Evolutionary conservation across 1,284 basidiomycete species (phyloP).

Genomic region (Naganishia sp.): DNA sequence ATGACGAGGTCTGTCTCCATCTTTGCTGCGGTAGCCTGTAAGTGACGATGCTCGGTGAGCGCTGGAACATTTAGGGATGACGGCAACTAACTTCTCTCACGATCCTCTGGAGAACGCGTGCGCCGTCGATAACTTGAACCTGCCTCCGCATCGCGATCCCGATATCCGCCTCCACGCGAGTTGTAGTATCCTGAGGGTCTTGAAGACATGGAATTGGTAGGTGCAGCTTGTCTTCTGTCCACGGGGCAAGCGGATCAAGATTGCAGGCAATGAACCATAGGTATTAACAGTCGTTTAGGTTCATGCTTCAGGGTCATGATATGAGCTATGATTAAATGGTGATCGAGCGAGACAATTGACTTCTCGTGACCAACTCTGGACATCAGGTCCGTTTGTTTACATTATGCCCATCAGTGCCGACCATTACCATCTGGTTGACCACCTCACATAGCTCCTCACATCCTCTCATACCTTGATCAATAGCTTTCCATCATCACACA

Average conservation of each 20-base stretch:
- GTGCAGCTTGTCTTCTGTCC: not conserved
- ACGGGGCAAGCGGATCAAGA: not conserved
- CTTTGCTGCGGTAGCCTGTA: slow-evolving; percentile 13
- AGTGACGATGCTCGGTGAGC: slow-evolving; percentile 24
- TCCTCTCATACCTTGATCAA: no score
- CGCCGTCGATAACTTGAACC: slow-evolving; percentile 34
- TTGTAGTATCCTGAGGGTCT: slow-evolving; percentile 25
- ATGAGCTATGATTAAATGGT: no score
- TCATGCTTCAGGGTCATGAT: no score
- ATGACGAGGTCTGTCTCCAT: slow-evolving; percentile 42
- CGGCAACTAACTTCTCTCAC: slow-evolving; percentile 20
- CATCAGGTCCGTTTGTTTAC: no score
- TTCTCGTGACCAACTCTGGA: no score
- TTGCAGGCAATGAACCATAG: no score
- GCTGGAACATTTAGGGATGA: slow-evolving; percentile 11
- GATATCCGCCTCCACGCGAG: slow-evolving; percentile 30
- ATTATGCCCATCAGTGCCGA: no score
- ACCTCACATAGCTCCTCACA: no score
- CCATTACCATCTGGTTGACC: no score
- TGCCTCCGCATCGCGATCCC: slow-evolving; percentile 33
- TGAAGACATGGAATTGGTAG: slow-evolving; percentile 19
- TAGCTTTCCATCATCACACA: no score
- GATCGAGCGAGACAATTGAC: no score
- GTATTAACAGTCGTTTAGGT: no score
- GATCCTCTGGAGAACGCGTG: slow-evolving; percentile 27